Percentiles rank a stretch among this genome's conserved stretches.
phyloP scores from a whole-genome alignment of 2,329 filamentous ascomycete genomes.

The Cercospora sp. region DNA sequence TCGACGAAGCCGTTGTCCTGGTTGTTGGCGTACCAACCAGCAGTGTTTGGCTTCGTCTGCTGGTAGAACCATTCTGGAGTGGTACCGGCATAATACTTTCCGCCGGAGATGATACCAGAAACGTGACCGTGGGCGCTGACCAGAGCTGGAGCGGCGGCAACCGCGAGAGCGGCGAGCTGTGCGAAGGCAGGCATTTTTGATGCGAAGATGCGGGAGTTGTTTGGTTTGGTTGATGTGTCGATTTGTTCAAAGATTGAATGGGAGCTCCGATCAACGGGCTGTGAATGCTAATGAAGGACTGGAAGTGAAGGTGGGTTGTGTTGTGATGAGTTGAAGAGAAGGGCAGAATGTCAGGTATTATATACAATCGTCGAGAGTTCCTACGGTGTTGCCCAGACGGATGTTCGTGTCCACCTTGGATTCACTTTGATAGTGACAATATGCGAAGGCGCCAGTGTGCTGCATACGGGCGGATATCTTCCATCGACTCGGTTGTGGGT shows the following conservation, averaged over 20 bases:
- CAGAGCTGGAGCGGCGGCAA: conserved; percentile 30
- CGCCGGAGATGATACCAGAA: conserved; percentile 48
- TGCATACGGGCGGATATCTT: conserved; percentile 14
- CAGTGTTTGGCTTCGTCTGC: conserved; percentile 56
- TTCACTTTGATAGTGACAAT: conserved; percentile 21
- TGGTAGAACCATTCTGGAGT: conserved; percentile 51
- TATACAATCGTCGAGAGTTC: conserved; percentile 14
- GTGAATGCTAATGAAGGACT: conserved; percentile 16
- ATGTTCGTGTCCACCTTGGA: conserved; percentile 7
- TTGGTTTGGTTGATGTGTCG: background rate
- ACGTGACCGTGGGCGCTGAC: conserved; percentile 50
- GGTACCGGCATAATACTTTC: conserved; percentile 48
- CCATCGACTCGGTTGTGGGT: conserved; percentile 15
- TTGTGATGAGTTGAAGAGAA: background rate
- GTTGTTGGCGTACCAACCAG: conserved; percentile 40
- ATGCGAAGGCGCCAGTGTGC: conserved; percentile 21
- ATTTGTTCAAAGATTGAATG: conserved; percentile 18
- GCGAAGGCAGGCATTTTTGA: conserved; percentile 24
- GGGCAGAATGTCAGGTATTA: conserved; percentile 7
- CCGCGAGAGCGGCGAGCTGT: conserved; percentile 20
- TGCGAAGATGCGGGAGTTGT: background rate
- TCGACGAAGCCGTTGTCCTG: conserved; percentile 44
- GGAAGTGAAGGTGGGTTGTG: conserved; percentile 17
- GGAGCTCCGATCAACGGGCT: conserved; percentile 21
- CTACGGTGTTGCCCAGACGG: conserved; percentile 1